Conservation (phyloP, 345 rosid species). For the Pugionium cornutum region DNA sequence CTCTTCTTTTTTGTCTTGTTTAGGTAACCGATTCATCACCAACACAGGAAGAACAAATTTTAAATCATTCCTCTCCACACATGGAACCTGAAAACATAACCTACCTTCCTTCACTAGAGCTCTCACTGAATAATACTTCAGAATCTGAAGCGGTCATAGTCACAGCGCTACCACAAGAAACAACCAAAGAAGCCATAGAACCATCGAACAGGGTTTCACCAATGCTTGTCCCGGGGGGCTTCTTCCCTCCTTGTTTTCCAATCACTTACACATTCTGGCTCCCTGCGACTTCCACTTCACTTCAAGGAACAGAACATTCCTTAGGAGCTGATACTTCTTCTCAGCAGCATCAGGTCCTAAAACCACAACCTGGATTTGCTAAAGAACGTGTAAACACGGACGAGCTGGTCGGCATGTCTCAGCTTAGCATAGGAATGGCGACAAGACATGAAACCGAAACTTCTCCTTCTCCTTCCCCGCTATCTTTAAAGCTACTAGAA, state of each 20-base stretch:
- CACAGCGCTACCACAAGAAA: constrained; percentile 50
- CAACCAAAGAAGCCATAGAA: constrained; percentile 42
- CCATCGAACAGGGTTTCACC: constrained; percentile 43
- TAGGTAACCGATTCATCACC: constrained; percentile 65
- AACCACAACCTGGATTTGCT: constrained; percentile 68
- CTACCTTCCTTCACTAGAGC: constrained; percentile 62
- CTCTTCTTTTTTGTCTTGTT: constrained; percentile 14
- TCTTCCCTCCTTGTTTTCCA: constrained; percentile 35
- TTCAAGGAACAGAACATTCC: constrained; percentile 25
- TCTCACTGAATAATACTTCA: constrained; percentile 50
- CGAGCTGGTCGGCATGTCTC: constrained; percentile 76
- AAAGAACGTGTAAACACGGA: constrained; percentile 79
- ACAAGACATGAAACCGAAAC: constrained; percentile 46
- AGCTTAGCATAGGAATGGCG: constrained; percentile 61
- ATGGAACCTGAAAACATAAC: constrained; percentile 46
- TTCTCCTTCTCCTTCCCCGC: constrained; percentile 11
- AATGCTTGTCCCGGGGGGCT: constrained; percentile 47
- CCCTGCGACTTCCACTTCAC: constrained; percentile 39
- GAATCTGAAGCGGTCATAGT: constrained; percentile 47
- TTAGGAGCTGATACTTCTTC: constrained; percentile 38
- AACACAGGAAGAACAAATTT: constrained; percentile 65
- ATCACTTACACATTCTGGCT: constrained; percentile 67
- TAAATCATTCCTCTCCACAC: constrained; percentile 47
- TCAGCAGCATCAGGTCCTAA: constrained; percentile 65
- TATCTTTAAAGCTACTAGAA: constrained; percentile 50